Conservation (phyloP, 1,284 basidiomycete species). For the Xerocomus amazonicus region DNA sequence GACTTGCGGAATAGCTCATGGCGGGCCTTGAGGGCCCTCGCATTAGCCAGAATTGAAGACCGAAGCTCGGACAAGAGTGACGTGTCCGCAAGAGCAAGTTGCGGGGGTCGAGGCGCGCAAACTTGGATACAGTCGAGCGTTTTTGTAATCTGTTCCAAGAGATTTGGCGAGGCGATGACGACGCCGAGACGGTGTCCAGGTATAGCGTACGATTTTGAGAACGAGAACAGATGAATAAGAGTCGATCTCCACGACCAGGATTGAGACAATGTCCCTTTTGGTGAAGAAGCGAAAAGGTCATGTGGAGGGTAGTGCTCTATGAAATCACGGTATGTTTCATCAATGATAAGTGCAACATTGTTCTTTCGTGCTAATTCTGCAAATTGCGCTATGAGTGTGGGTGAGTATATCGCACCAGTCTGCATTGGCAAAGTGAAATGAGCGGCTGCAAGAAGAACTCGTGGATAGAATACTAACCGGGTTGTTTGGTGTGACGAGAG, state of each 20-base stretch:
- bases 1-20: slow-evolving; percentile 55
- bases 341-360: slow-evolving; percentile 74
- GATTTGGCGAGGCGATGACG: slow-evolving; percentile 60
- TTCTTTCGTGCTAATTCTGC: slow-evolving; percentile 55
- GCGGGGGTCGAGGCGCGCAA: slow-evolving; percentile 70
- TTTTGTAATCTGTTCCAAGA: slow-evolving; percentile 57
- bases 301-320: slow-evolving; percentile 55
- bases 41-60: slow-evolving; percentile 49
- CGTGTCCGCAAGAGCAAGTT: slow-evolving; percentile 46
- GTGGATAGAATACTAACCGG: slow-evolving; percentile 42
- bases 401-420: slow-evolving; percentile 78
- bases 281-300: slow-evolving; percentile 41
- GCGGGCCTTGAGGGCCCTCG: slow-evolving; percentile 50
- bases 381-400: slow-evolving; percentile 60
- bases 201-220: slow-evolving; percentile 80
- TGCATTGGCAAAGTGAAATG: slow-evolving; percentile 28
- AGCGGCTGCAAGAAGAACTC: not conserved
- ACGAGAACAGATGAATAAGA: slow-evolving; percentile 75
- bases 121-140: slow-evolving; percentile 80
- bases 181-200: slow-evolving; percentile 84
- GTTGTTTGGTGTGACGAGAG: slow-evolving; percentile 75
- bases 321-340: slow-evolving; percentile 89
- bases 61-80: slow-evolving; percentile 39
- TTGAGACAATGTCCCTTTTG: not conserved
- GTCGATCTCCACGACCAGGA: slow-evolving; percentile 52